Evolutionary conservation across 148 eudicot genomes (phyloP), one percentile per base, ranked within the genome.

Genomic region (Nyssa sinensis): DNA sequence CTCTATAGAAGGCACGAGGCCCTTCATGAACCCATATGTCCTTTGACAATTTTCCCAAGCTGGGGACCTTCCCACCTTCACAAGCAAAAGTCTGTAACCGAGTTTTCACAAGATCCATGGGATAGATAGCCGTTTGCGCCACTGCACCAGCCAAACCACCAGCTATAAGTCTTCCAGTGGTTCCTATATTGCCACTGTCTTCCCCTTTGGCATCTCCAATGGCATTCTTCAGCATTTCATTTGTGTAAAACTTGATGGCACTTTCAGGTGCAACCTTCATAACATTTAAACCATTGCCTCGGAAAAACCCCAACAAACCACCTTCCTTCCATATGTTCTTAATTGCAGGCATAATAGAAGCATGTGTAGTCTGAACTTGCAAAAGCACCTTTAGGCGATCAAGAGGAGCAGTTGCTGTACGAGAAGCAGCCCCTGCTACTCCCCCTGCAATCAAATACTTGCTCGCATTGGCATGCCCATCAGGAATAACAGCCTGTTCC

Each of bases 61-160:
- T 81, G 51, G 98, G 98, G 68, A 83, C 88, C 80, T 78, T 90
- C 30, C 91, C 96, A 69, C 80, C 79, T 47, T 81, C 83, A 58
- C 86, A 77, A 76, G 78, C 88, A 79, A 25, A 85, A 41, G 93
- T 92, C 79, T 94, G 98, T 79, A 94, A 85, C 53, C 98, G 88
- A 64, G 97, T 94, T 79, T 94, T 94, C 31, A 94, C 92, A 77
- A 94, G 92, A 83, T 94, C 98, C 88, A 94, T 80, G 1, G 98
- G 98, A 77, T 94, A 94, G 57, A 94, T 92, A 64, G 92, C 89
- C 49, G 98, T 85, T 84, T 94, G 98, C 31, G 98, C 98, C 73
- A 94, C 89, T 7, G 98, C 98, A 49, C 98, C 98, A 4, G 98
- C 98, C 78, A 87, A 23, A 64, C 98, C 98, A 69, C 98, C 98